Percentiles rank a stretch among this genome's conserved stretches.
These are phyloP conservation scores for Physcomitrium patens DNA, from an alignment of 225 moss, liverwort and hornwort genomes.

Conservation along the genomic window DNA sequence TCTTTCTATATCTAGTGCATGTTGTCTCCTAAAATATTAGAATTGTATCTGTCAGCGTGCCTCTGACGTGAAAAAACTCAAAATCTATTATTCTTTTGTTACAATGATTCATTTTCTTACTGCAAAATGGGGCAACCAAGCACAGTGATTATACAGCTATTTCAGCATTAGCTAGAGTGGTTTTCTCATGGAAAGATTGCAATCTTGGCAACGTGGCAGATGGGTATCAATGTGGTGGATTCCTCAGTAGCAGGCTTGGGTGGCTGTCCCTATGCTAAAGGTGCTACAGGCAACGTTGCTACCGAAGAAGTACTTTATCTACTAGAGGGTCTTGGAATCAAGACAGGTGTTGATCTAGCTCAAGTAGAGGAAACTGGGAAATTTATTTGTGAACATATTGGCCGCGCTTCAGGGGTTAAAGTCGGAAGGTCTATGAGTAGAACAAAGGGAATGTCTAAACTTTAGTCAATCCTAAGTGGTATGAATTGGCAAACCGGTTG, in stretches of 20 bases:
- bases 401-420: slow-evolving; percentile 71
- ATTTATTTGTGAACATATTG: slow-evolving; percentile 79
- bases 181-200: slow-evolving; percentile 16
- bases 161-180: background rate
- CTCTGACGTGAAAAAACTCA: background rate
- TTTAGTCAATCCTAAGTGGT: slow-evolving; percentile 21
- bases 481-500: too few species aligned
- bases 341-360: slow-evolving; percentile 74
- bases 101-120: too few species aligned
- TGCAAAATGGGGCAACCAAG: too few species aligned
- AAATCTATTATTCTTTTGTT: too few species aligned
- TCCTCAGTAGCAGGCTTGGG: slow-evolving; percentile 93
- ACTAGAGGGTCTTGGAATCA: slow-evolving; percentile 79
- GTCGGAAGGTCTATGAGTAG: slow-evolving; percentile 56
- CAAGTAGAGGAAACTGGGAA: slow-evolving; percentile 73
- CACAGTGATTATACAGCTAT: too few species aligned
- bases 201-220: slow-evolving; percentile 55
- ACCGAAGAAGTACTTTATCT: slow-evolving; percentile 95
- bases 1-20: background rate
- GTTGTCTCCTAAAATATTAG: background rate
- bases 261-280: slow-evolving; percentile 93
- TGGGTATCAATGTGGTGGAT: slow-evolving; percentile 92
- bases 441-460: slow-evolving; percentile 42
- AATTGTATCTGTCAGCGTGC: background rate
- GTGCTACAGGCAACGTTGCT: slow-evolving; percentile 94